Base-by-base conservation (phyloP, 2,329 filamentous ascomycete genomes). In the Rhexocercosporidium sp. region DNA sequence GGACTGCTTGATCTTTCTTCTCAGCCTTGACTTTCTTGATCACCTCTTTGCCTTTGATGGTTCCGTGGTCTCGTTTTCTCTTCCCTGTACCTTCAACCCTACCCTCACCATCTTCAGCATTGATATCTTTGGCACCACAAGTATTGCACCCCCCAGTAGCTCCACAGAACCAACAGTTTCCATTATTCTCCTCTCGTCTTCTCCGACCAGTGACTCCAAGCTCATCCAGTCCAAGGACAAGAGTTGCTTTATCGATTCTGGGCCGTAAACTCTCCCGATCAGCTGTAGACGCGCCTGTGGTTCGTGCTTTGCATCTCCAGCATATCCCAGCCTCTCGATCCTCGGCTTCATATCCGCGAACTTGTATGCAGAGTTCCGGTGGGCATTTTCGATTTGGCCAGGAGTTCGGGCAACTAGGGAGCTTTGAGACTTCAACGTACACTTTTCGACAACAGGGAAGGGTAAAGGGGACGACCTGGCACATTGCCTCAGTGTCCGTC, bases 301-400 rank as follows among this genome's bases (percentile, higher is more conserved):
- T 3, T 11, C 62, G 29, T 34, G 72, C 72, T 49, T 69, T 49
- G 49, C 75, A 76, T 66, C 74, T 65, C 75, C 75, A 76, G 65
- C 74, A 76, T 3, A 25, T 51, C 11, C 69, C 74, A 14, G 3
- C 6, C 22, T 18, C 25, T 44, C 66, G 57, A 22, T 66, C 11
- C 41, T 71, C 61, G 12, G 65, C 54, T 3, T 68, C 57, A 29
- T 31, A 64, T 8, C 62, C 59, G 14, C 65, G 59, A 18, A 69
- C 25, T 49, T 71, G 65, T 6, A 76, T 63, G 62, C 73, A 76
- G 25, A 75, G 64, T 14, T 76, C 74, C 41, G 51, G 34, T 4
- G 72, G 71, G 34, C 75, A 77, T 66, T 75, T 76, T 6, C 62
- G 63, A 14, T 66, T 67, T 11, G 73, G 74, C 74, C 73, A 76